Evolutionary conservation across 495 filamentous ascomycete genomes (phyloP).

Genomic region (Sporormia fimetaria): DNA sequence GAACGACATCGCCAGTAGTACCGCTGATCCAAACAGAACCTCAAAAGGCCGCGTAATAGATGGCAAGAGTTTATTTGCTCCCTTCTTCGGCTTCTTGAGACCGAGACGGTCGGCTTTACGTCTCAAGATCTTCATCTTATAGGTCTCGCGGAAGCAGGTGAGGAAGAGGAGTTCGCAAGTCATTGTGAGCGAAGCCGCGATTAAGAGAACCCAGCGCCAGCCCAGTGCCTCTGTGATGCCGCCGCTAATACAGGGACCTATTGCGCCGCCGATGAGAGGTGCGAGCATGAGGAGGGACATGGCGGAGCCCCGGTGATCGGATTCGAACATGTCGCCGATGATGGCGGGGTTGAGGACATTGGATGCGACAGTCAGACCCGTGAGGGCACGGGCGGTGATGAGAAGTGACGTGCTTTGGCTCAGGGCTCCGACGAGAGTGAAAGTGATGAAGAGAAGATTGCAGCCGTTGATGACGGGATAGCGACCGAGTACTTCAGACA

Average conservation of each 20-base stretch:
- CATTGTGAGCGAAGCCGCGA: constrained; percentile 14
- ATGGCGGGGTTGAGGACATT: constrained; percentile 49
- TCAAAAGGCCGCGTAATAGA: constrained; percentile 39
- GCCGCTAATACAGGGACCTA: constrained; percentile 15
- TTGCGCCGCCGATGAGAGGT: constrained; percentile 41
- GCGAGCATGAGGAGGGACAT: constrained; percentile 48
- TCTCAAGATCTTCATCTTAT: constrained; percentile 18
- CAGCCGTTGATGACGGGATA: constrained; percentile 42
- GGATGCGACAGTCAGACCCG: constrained; percentile 41
- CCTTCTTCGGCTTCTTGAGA: not conserved
- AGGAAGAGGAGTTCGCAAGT: constrained; percentile 22
- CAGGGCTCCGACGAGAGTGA: constrained; percentile 37
- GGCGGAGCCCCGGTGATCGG: constrained; percentile 41
- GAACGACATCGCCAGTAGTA: constrained; percentile 40
- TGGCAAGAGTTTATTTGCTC: constrained; percentile 22
- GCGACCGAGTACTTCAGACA: constrained; percentile 47
- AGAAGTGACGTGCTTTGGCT: constrained; percentile 35
- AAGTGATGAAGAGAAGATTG: constrained; percentile 42
- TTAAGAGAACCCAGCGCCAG: constrained; percentile 14
- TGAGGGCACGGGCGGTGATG: constrained; percentile 40
- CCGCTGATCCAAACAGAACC: constrained; percentile 39
- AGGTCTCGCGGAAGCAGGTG: constrained; percentile 24
- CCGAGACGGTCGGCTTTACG: not conserved
- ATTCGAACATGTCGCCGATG: constrained; percentile 46
- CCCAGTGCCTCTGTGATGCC: constrained; percentile 14